phyloP scores from a whole-genome alignment of 2,329 filamentous ascomycete genomes.

The Neonectria hederae region DNA sequence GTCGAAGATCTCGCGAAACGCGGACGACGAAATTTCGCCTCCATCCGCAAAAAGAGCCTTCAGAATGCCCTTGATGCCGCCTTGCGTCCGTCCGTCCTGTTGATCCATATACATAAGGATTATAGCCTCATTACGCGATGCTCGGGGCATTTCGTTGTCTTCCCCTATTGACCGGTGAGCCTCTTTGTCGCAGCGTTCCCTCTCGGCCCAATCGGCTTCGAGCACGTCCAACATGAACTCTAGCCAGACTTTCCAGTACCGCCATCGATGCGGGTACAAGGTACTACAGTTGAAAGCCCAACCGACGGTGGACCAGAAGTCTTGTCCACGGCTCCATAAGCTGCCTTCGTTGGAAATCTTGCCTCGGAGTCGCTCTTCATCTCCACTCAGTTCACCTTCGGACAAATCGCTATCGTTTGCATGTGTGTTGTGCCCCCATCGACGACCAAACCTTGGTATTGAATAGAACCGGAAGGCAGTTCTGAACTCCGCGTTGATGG shows the following conservation, averaged over 20 bases:
- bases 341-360: constrained; percentile 71
- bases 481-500: constrained; percentile 74
- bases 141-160: constrained; percentile 36
- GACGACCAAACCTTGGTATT: constrained; percentile 43
- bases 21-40: constrained; percentile 57
- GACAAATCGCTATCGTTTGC: constrained; percentile 56
- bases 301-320: constrained; percentile 89
- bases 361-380: constrained; percentile 64
- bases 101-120: constrained; percentile 68
- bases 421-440: constrained; percentile 49
- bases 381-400: constrained; percentile 54
- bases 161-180: constrained; percentile 35
- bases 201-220: constrained; percentile 73
- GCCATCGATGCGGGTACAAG: constrained; percentile 77
- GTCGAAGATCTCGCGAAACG: constrained; percentile 73
- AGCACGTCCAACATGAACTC: constrained; percentile 81
- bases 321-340: constrained; percentile 78
- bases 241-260: constrained; percentile 82
- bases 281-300: constrained; percentile 95
- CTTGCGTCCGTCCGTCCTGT: constrained; percentile 55
- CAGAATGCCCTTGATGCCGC: constrained; percentile 64
- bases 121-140: constrained; percentile 63
- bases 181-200: constrained; percentile 59
- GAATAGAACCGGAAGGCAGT: constrained; percentile 75
- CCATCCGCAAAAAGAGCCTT: constrained; percentile 76